phyloP scores from a whole-genome alignment of 2,329 filamentous ascomycete genomes.

The Penicillium sp. region DNA sequence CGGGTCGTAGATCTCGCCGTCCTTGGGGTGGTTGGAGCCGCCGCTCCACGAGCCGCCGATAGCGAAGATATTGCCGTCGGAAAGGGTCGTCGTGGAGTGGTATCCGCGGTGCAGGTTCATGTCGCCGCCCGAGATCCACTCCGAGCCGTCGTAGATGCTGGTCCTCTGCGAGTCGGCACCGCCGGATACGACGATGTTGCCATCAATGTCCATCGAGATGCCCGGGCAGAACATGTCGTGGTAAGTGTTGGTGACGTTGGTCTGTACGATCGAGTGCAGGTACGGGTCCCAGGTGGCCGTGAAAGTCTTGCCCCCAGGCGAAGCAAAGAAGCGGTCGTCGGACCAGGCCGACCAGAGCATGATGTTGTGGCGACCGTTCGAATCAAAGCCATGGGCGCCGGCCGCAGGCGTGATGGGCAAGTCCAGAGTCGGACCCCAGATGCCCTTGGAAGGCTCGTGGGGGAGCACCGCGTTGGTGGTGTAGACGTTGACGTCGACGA shows the following conservation, averaged over 20 bases:
- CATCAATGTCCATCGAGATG: constrained; percentile 47
- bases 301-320: constrained; percentile 14
- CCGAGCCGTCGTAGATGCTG: constrained; percentile 37
- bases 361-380: constrained; percentile 1
- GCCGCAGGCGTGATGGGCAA: constrained; percentile 26
- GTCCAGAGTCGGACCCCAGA: constrained; percentile 26
- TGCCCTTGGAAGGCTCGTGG: constrained; percentile 12
- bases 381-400: background rate
- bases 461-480: constrained; percentile 6
- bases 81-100: constrained; percentile 48
- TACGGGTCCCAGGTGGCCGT: constrained; percentile 14
- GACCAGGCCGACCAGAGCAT: constrained; percentile 19
- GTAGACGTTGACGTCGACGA: constrained; percentile 9
- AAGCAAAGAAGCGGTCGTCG: constrained; percentile 11
- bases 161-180: constrained; percentile 46
- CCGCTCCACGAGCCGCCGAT: constrained; percentile 57
- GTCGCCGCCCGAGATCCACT: constrained; percentile 30
- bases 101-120: constrained; percentile 51
- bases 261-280: constrained; percentile 7
- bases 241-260: constrained; percentile 18
- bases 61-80: constrained; percentile 53
- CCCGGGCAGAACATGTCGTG: constrained; percentile 41
- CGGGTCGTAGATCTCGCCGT: constrained; percentile 53
- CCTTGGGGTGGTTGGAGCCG: constrained; percentile 44
- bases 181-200: constrained; percentile 51